Evolutionary conservation across 371 early-diverging fungal genomes (phyloP), one percentile per base, ranked within the genome.

Genomic region (Mortierella polycephala): DNA sequence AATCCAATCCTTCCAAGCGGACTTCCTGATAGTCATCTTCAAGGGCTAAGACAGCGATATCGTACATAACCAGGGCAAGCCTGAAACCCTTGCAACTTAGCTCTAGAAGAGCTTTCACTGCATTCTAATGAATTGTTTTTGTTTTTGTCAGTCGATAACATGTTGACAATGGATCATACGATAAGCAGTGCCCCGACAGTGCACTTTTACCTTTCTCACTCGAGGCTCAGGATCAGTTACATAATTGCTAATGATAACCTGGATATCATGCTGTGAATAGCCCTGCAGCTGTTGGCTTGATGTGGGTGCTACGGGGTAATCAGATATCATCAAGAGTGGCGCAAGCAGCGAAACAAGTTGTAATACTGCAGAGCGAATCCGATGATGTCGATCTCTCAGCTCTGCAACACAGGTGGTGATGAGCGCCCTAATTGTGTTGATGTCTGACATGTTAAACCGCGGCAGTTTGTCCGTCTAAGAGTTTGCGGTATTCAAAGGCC

Each of bases 21-120:
- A 92, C 91, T 65, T 91, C 88, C 71, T 92, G 91, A 64, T 85
- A 86, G 57, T 91, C 92, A 63, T 92, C 93, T 11, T 84, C 75
- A 23, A 91, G 75, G 0, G 89, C 85, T 7, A 81, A 74, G 13
- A 90, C 90, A 5, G 87, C 89, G 0, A 89, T 83, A 47, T 84
- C 83, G 69, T 92, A 92, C 62, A 90, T 80, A 0, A 82, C 62
- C 10, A 84, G 62, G 46, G 84, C 86, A 6, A 89, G 64, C 8
- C 84, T 82, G 58, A 83, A 85, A 6, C 87, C 88, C 30, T 85
- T 64, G 12, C 84, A 42, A 52, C 84, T 86, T 81, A 89, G 86
- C 16, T 85, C 84, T 5, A 87, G 81, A 13, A 89, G 62, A 0
- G 88, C 81, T 65, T 85, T 83, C 23, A 88, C 60, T 12, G 89